phyloP scores from a whole-genome alignment of 2,329 filamentous ascomycete species.

The Stemphylium vesicarium region DNA sequence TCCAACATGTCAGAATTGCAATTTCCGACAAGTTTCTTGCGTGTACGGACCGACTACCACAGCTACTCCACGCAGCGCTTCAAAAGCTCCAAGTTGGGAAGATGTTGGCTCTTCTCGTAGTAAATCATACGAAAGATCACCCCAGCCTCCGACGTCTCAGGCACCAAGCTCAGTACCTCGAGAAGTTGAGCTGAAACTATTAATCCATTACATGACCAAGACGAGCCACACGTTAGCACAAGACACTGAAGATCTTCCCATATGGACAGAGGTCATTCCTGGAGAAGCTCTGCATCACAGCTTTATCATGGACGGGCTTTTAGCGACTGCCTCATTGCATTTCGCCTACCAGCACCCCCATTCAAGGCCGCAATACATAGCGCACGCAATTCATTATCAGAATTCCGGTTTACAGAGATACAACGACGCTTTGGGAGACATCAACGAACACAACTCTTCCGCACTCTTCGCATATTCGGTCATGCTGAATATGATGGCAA shows the following conservation, averaged over 20 bases:
- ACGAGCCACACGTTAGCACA: neutral
- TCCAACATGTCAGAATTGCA: too few species aligned
- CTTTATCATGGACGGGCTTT: slow-evolving; percentile 14
- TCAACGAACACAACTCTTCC: slow-evolving; percentile 8
- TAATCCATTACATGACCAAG: neutral
- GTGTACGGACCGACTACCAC: too few species aligned
- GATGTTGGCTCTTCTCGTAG: too few species aligned
- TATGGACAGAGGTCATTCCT: slow-evolving; percentile 8
- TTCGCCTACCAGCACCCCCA: slow-evolving; percentile 8
- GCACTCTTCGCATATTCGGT: slow-evolving; percentile 9
- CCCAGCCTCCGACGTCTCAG: too few species aligned
- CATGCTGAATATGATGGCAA: neutral
- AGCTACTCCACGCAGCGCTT: too few species aligned
- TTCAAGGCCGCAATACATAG: slow-evolving; percentile 1
- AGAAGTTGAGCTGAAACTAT: neutral
- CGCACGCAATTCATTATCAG: slow-evolving; percentile 1
- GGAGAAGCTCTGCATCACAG: slow-evolving; percentile 7
- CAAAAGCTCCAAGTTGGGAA: too few species aligned
- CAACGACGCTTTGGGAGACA: neutral
- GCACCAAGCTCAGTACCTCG: too few species aligned
- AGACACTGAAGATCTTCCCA: neutral
- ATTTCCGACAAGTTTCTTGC: too few species aligned
- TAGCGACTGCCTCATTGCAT: slow-evolving; percentile 12
- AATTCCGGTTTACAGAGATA: slow-evolving; percentile 5
- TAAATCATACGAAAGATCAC: too few species aligned